Percentiles rank a stretch among this genome's conserved stretches.
These are phyloP conservation scores for Rhodotorula mucilaginosa DNA, from an alignment of 1,284 basidiomycete species.

Conservation along the genomic window DNA sequence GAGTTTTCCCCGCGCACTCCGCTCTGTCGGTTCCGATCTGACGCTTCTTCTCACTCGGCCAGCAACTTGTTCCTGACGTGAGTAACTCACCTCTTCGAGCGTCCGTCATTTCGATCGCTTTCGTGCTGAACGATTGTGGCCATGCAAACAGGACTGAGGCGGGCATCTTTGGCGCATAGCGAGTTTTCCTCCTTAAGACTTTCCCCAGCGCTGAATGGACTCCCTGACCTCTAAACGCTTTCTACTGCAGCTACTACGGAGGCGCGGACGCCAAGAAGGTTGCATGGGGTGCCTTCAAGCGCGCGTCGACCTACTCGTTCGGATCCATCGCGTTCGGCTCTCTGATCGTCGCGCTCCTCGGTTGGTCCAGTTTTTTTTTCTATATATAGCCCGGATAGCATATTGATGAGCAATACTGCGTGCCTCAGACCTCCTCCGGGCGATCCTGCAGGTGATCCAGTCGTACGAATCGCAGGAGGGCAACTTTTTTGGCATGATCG, in stretches of 20 bases:
- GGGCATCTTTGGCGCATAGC: slow-evolving; percentile 51
- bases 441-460: slow-evolving; percentile 64
- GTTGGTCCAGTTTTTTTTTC: neutral
- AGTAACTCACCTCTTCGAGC: too few relatives aligned
- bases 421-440: slow-evolving; percentile 59
- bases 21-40: slow-evolving; percentile 55
- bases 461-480: slow-evolving; percentile 71
- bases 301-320: slow-evolving; percentile 78
- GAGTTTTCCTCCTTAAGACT: neutral
- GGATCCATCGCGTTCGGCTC: slow-evolving; percentile 77
- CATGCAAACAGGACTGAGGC: slow-evolving; percentile 59
- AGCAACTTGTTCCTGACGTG: slow-evolving; percentile 67
- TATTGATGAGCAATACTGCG: too few relatives aligned
- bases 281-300: slow-evolving; percentile 59
- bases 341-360: slow-evolving; percentile 80
- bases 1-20: neutral
- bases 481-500: slow-evolving; percentile 67
- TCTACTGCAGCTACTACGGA: slow-evolving; percentile 12
- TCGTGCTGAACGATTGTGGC: neutral
- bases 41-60: slow-evolving; percentile 61
- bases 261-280: slow-evolving; percentile 6
- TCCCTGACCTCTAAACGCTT: neutral
- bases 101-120: neutral
- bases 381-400: too few relatives aligned
- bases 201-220: neutral